Conservation (phyloP, 306 rosid species). For the Comarum palustre region DNA sequence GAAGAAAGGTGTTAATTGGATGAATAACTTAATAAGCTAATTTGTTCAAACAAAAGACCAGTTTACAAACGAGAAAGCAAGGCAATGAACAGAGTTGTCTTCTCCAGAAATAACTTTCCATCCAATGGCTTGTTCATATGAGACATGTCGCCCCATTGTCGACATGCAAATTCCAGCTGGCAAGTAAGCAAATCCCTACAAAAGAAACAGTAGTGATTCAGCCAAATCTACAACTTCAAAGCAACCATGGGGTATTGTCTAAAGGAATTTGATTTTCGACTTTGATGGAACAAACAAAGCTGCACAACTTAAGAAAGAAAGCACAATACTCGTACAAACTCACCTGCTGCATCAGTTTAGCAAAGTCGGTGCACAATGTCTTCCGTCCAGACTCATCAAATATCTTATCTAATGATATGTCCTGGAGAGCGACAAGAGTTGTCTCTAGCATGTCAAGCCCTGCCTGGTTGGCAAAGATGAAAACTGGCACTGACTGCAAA, state of each 20-base stretch:
- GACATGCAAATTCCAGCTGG: conserved; percentile 92
- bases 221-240: not conserved
- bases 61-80: conserved; percentile 83
- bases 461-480: conserved; percentile 85
- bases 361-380: conserved; percentile 64
- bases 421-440: conserved; percentile 84
- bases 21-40: conserved; percentile 5
- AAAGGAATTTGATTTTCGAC: not conserved
- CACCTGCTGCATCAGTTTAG: conserved; percentile 94
- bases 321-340: not conserved
- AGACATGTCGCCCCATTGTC: conserved; percentile 79
- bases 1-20: conserved; percentile 11
- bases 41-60: conserved; percentile 91
- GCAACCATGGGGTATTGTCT: not conserved
- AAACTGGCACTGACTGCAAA: conserved; percentile 71
- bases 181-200: conserved; percentile 74
- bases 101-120: conserved; percentile 88
- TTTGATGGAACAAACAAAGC: not conserved
- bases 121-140: conserved; percentile 86
- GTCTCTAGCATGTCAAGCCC: conserved; percentile 99
- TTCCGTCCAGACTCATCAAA: conserved; percentile 86
- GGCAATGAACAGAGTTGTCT: conserved; percentile 72
- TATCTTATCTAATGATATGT: conserved; percentile 85
- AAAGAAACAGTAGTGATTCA: not conserved
- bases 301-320: not conserved